Evolutionary conservation across 208 protist genomes (phyloP).

Genomic region (Leishmania major): DNA sequence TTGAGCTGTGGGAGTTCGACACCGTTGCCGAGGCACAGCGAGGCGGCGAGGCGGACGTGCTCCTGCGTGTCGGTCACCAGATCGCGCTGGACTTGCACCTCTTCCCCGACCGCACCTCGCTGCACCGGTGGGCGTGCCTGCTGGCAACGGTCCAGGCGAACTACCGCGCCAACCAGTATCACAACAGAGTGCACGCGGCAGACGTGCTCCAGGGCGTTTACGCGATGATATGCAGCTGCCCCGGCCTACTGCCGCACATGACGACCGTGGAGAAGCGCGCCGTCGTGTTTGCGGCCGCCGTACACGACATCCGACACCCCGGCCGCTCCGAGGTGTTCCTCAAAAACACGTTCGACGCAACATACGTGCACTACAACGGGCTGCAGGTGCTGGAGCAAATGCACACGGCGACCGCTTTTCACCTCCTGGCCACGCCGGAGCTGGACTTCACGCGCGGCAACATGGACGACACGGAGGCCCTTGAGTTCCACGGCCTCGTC

Average conservation of each 20-base stretch:
- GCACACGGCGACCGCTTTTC: constrained; percentile 72
- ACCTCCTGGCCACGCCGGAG: constrained; percentile 46
- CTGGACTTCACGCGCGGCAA: constrained; percentile 62
- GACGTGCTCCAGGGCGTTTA: constrained; percentile 73
- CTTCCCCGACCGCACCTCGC: constrained; percentile 32
- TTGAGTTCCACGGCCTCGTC: constrained; percentile 71
- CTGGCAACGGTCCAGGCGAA: constrained; percentile 63
- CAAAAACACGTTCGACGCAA: constrained; percentile 50
- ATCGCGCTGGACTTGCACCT: constrained; percentile 56
- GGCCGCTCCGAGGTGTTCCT: constrained; percentile 64
- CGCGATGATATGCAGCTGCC: constrained; percentile 44
- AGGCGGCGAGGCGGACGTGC: constrained; percentile 20
- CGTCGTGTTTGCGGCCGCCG: constrained; percentile 58
- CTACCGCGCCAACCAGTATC: constrained; percentile 77
- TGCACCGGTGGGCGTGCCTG: constrained; percentile 45
- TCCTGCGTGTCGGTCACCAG: constrained; percentile 49
- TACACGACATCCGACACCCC: constrained; percentile 83
- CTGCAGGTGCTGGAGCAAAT: constrained; percentile 70
- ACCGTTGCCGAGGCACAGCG: constrained; percentile 24
- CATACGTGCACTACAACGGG: constrained; percentile 59
- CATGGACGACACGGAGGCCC: constrained; percentile 45
- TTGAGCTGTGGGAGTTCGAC: constrained; percentile 30
- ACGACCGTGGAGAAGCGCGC: constrained; percentile 67
- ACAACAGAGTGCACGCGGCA: constrained; percentile 77
- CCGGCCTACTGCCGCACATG: constrained; percentile 45